Base-by-base conservation (phyloP, 352 stramenopile genomes). In the Thalassiosira livingstoniorum region DNA sequence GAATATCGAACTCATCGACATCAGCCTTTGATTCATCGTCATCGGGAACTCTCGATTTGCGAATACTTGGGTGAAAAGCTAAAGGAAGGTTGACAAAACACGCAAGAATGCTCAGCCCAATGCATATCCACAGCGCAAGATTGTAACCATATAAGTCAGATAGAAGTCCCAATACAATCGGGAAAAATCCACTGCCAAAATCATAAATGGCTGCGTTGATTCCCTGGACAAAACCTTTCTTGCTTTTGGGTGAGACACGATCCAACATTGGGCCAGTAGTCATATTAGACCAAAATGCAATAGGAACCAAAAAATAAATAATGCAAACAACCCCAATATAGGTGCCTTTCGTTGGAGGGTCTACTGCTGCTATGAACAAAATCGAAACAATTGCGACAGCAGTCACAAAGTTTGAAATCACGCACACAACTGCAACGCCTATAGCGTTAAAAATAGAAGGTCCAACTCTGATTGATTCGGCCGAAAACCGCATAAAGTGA, bases 211-310 rank as follows among this genome's bases (percentile, higher is more conserved):
- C 11, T 27, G 21, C 39, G 27, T 66, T 66, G 58, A 66, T 21
- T 5, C 58, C 58, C 23, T 66, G 58, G 4, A 21, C 5, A 39
- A 51, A 66, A 5, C 10, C 13, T n/a, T 47, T 43, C 27, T 66
- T 39, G 7, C 39, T 27, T 7, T 51, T 10, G 4, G 58, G 58
- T 27, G 58, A 29, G 4, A 66, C 37, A 13, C 32, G 18, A 47
- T 66, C 58, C 4, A 66, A 27, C 58, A 66, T 66, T 23, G 58
- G 11, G 18, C 58, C 58, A n/a, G 58, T 43, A 7, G 58, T 42
- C 4, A 66, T 7, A 7, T 66, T 13, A 23, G 13, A 42, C 5
- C 35, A n/a, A 13, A 66, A 21, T 47, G 58, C 37, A 15, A 66
- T 42, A 7, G 58, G 58, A 47, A 66, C 35, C 3, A 4, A 29